Conservation (phyloP, 495 filamentous ascomycete genomes). For the Penicillium salamii region DNA sequence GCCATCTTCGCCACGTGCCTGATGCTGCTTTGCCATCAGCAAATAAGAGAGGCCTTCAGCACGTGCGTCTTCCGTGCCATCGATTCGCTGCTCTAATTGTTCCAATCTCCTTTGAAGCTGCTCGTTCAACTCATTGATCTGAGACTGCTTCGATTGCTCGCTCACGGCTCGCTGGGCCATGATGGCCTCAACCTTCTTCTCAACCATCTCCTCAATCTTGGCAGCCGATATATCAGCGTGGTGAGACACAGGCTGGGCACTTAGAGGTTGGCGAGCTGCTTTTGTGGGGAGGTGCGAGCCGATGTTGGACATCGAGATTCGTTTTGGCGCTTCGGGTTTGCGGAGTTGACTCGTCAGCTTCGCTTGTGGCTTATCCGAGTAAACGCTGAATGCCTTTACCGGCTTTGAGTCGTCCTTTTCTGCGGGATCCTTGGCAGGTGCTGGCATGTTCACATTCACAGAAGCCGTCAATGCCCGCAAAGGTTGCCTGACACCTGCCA, state of each 20-base stretch:
- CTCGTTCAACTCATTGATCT: slow-evolving; percentile 61
- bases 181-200: slow-evolving; percentile 86
- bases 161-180: slow-evolving; percentile 64
- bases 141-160: slow-evolving; percentile 46
- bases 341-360: slow-evolving; percentile 36
- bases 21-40: slow-evolving; percentile 89
- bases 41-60: slow-evolving; percentile 80
- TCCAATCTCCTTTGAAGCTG: slow-evolving; percentile 79
- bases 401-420: slow-evolving; percentile 63
- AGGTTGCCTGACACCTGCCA: slow-evolving; percentile 64
- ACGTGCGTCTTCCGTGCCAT: slow-evolving; percentile 67
- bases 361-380: slow-evolving; percentile 63
- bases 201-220: slow-evolving; percentile 87
- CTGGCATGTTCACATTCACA: slow-evolving; percentile 56
- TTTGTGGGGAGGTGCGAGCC: slow-evolving; percentile 25
- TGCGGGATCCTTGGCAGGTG: slow-evolving; percentile 46
- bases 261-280: slow-evolving; percentile 26
- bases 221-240: slow-evolving; percentile 60
- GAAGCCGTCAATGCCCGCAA: slow-evolving; percentile 65
- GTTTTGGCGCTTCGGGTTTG: slow-evolving; percentile 36
- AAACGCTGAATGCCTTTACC: slow-evolving; percentile 77
- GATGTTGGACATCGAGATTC: slow-evolving; percentile 41
- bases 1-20: slow-evolving; percentile 71
- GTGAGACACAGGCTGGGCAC: slow-evolving; percentile 23
- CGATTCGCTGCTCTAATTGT: slow-evolving; percentile 78